Percentiles rank a stretch among this genome's conserved stretches.
Conservation (phyloP, 1,284 basidiomycete genomes). For the Cryptococcus jaspeensis region DNA sequence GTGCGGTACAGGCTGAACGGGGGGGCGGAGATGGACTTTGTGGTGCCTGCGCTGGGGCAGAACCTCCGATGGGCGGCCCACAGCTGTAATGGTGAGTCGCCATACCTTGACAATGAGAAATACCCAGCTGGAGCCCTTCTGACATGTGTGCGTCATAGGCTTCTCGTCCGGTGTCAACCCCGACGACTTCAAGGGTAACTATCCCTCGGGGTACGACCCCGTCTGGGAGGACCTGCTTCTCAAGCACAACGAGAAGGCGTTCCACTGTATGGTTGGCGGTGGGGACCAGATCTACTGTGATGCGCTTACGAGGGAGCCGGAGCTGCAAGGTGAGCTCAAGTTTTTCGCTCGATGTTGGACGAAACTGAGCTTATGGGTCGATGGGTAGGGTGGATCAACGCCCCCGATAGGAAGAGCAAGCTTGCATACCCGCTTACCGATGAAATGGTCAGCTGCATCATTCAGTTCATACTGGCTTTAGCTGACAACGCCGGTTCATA, state of each 20-base stretch:
- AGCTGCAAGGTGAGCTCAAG: conserved; percentile 46
- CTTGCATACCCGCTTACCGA: conserved; percentile 64
- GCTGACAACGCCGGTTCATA: not conserved
- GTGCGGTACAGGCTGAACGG: conserved; percentile 75
- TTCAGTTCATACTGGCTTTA: not conserved
- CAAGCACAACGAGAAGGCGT: conserved; percentile 75
- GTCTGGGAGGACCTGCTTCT: conserved; percentile 88
- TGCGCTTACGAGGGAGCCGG: conserved; percentile 53
- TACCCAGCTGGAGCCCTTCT: not conserved
- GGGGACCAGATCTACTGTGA: conserved; percentile 56
- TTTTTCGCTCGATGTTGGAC: not conserved
- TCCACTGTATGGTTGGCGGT: conserved; percentile 63
- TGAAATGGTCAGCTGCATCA: conserved; percentile 60
- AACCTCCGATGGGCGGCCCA: conserved; percentile 91
- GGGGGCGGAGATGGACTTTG: conserved; percentile 76
- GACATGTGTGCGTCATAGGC: conserved; percentile 26
- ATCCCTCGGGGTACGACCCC: conserved; percentile 72
- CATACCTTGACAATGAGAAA: not conserved
- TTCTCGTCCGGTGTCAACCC: conserved; percentile 56
- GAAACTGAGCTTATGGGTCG: conserved; percentile 32
- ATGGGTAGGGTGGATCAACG: conserved; percentile 70
- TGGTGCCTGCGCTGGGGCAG: conserved; percentile 74
- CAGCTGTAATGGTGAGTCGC: conserved; percentile 54
- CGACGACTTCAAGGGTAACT: conserved; percentile 56
- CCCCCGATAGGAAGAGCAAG: conserved; percentile 64